Base-by-base conservation (phyloP, 208 protist genomes). In the Acanthamoeba culbertsoni region DNA sequence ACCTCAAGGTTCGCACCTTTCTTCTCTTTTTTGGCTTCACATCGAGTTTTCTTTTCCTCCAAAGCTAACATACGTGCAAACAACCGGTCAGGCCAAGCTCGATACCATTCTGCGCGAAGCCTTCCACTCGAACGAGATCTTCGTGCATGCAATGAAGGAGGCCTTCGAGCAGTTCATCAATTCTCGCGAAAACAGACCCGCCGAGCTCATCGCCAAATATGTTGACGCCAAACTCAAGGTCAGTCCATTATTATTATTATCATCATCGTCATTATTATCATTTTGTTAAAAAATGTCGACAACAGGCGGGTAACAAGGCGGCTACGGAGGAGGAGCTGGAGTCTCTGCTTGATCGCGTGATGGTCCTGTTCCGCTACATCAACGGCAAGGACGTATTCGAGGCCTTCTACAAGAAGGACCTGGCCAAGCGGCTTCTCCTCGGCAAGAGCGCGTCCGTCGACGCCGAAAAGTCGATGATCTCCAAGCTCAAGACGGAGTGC, bases 321-420 rank as follows among this genome's bases (percentile, higher is more conserved):
- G 82, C 94, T 26, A 68, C 84, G 0, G 97, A 98, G 12, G 95
- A 97, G 57, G 97, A 98, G 48, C 68, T 95, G 4, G 95, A 96
- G 20, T 26, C 12, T 0, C 4, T 95, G 43, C 63, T 98, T 12
- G 95, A 98, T 43, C 59, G 93, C 16, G 82, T 94, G 10, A 91
- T 98, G 55, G 94, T 90, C 1, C 55, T 99, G 71, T 99, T 98
- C 95, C 96, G 98, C 35, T 97, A 97, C 77, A 97, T 98, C 48
- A 73, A 95, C 48, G 94, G 95, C 40, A 99, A 99, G 94, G 98
- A 99, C 90, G 93, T 99, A 28, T 99, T 99, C 93, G 98, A 99
- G 95, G 96, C 97, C 10, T 98, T 99, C 63, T 99, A 99, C 96
- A 98, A 98, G 96, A 97, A 97, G 48, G 97, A 99, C 96, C 95